Evolutionary conservation across 192 early-diverging fungal species (phyloP), one percentile per base, ranked within the genome.

Genomic region (Backusella westeae): DNA sequence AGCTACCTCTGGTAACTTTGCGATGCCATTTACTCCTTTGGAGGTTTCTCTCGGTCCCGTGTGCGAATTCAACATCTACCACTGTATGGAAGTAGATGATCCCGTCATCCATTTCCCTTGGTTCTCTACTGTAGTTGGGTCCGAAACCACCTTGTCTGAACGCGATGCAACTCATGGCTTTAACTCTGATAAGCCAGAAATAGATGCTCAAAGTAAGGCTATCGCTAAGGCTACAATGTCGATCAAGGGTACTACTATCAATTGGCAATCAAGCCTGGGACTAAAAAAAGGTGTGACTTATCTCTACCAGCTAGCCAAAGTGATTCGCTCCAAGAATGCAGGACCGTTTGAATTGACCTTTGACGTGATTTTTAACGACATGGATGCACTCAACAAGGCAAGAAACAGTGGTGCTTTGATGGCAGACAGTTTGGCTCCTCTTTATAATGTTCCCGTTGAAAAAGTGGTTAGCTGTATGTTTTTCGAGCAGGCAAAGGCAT

Each of bases 321-420:
- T 75, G 3, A 75, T 75, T 17, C 75, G 75, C 1, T 69, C 66
- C 67, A 75, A 75, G 42, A 75, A 75, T 69, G 66, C 75, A 6
- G 75, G 75, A 4, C 75, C 75, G 6, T 75, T 75, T 53, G 75
- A 75, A 32, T 8, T 75, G 4, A 75, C 75, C 23, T 75, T 75
- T 46, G 75, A 75, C 34, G 32, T 75, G 7, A 69, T 75, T n/a
- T 75, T 75, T 29, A 32, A 75, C 2, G 75, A 69, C 3, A 46
- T 34, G 59, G 42, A 68, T 19, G 7, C 14, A 8, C 29, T 75
- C 4, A 46, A 75, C 7, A 68, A 69, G 34, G 75, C 56, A 63
- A 63, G 23, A 63, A 12, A 63, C 3, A 63, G 56, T 29, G 56
- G 23, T 29, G 26, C 21, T 10, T 63, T 63, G 26, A 63, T 23